These are phyloP conservation scores for Tetrapyrgos nigripes DNA, from an alignment of 1,284 basidiomycete genomes.

Conservation along the genomic window DNA sequence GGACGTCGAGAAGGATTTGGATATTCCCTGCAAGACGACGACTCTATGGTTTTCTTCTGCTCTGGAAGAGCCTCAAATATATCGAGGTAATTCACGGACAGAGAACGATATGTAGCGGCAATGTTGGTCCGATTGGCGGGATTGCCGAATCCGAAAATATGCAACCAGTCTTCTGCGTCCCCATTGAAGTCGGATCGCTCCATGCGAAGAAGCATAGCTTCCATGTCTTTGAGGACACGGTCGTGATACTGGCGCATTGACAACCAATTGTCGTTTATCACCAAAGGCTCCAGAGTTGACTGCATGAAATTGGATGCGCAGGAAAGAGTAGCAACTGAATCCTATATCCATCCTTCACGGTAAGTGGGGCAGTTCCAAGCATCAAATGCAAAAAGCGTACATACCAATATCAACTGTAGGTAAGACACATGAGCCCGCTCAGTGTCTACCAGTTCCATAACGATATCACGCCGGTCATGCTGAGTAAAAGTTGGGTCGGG, in stretches of 20 bases:
- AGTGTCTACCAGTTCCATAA: slow-evolving; percentile 37
- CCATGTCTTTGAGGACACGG: slow-evolving; percentile 30
- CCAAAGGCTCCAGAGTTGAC: slow-evolving; percentile 38
- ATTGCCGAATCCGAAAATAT: slow-evolving; percentile 37
- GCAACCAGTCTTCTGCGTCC: slow-evolving; percentile 33
- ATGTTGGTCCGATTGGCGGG: slow-evolving; percentile 32
- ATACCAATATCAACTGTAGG: slow-evolving; percentile 31
- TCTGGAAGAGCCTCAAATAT: slow-evolving; percentile 32
- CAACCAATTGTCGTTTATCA: slow-evolving; percentile 37
- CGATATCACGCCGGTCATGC: slow-evolving; percentile 26
- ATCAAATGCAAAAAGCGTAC: slow-evolving; percentile 5
- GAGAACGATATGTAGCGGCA: slow-evolving; percentile 39
- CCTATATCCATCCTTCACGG: slow-evolving; percentile 24
- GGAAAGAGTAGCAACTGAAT: slow-evolving; percentile 36
- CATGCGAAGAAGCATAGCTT: slow-evolving; percentile 13
- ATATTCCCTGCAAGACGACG: slow-evolving; percentile 26
- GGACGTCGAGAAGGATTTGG: slow-evolving; percentile 30
- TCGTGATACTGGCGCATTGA: slow-evolving; percentile 42
- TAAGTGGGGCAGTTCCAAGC: background rate
- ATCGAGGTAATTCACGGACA: slow-evolving; percentile 39
- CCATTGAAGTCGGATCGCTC: slow-evolving; percentile 1
- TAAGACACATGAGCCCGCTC: slow-evolving; percentile 37
- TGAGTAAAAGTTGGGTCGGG: slow-evolving; percentile 31
- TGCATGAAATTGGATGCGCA: slow-evolving; percentile 28
- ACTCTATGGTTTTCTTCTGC: slow-evolving; percentile 22